Evolutionary conservation across 2,329 filamentous ascomycete species (phyloP).

Genomic region (Cordyceps militaris): DNA sequence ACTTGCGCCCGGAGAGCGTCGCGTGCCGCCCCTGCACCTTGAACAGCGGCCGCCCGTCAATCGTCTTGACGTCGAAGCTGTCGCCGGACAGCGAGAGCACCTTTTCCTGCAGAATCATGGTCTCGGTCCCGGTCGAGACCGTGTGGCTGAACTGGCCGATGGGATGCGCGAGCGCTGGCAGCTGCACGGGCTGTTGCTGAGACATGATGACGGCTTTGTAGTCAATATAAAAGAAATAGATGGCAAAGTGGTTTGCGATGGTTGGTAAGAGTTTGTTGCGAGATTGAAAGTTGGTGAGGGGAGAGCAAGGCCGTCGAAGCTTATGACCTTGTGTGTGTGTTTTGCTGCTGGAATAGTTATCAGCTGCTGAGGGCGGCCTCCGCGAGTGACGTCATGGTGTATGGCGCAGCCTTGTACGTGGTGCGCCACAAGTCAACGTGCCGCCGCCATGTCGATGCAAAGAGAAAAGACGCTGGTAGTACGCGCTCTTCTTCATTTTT

Average conservation of each 20-base stretch:
- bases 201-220: neutral
- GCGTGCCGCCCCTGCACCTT: conserved; percentile 49
- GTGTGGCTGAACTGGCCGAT: conserved; percentile 35
- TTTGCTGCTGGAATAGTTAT: no score
- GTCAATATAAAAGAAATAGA: neutral
- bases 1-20: conserved; percentile 48
- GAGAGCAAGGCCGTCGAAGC: neutral
- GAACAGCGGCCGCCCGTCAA: conserved; percentile 46
- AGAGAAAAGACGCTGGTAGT: no score
- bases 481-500: no score
- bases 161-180: conserved; percentile 24
- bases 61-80: conserved; percentile 54
- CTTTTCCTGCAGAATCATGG: conserved; percentile 54
- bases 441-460: no score
- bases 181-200: conserved; percentile 12
- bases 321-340: no score
- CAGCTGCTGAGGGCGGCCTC: neutral
- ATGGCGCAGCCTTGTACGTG: neutral
- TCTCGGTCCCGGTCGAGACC: conserved; percentile 34
- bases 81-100: conserved; percentile 56
- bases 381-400: neutral
- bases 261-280: no score
- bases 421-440: neutral
- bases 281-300: no score
- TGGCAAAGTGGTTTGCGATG: no score